Percentiles rank a stretch among this genome's conserved stretches.
phyloP scores from a whole-genome alignment of 2,329 filamentous ascomycete genomes.

The Alternaria sp. region DNA sequence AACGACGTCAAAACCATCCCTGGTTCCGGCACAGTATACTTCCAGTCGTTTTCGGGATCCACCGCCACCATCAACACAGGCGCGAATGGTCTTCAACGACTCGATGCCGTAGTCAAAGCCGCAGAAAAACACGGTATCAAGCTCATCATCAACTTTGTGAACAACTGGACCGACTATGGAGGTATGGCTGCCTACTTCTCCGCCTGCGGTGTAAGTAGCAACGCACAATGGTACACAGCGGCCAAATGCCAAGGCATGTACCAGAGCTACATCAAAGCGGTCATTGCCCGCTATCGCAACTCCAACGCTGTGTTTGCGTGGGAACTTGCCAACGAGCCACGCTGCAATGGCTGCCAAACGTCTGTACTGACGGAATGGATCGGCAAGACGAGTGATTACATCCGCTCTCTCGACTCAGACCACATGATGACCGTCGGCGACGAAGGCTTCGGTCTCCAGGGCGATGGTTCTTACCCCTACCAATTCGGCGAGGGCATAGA shows the following conservation, averaged over 20 bases:
- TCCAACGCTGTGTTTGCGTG: slow-evolving; percentile 70
- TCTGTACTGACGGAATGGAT: slow-evolving; percentile 69
- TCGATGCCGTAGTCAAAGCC: slow-evolving; percentile 69
- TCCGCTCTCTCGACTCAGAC: slow-evolving; percentile 68
- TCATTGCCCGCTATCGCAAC: slow-evolving; percentile 67
- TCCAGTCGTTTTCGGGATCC: slow-evolving; percentile 62
- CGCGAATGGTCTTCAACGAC: slow-evolving; percentile 67
- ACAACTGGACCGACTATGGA: slow-evolving; percentile 75
- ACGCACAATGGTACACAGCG: slow-evolving; percentile 67
- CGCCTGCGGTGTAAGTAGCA: slow-evolving; percentile 61
- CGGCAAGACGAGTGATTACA: slow-evolving; percentile 64
- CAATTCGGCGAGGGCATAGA: slow-evolving; percentile 60
- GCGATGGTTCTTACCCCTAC: slow-evolving; percentile 64
- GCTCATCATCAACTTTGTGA: slow-evolving; percentile 71
- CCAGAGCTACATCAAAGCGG: slow-evolving; percentile 66
- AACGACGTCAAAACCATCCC: slow-evolving; percentile 63
- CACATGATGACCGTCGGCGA: slow-evolving; percentile 72
- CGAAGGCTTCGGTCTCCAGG: slow-evolving; percentile 63
- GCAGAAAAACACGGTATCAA: slow-evolving; percentile 69
- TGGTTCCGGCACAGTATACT: slow-evolving; percentile 60
- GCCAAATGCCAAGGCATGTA: slow-evolving; percentile 61
- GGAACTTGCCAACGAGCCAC: slow-evolving; percentile 73
- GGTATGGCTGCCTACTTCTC: slow-evolving; percentile 67
- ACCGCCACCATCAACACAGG: slow-evolving; percentile 69
- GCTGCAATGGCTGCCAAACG: slow-evolving; percentile 67